Conservation (phyloP, 2,329 filamentous ascomycete genomes). For the Alternaria consortialis region DNA sequence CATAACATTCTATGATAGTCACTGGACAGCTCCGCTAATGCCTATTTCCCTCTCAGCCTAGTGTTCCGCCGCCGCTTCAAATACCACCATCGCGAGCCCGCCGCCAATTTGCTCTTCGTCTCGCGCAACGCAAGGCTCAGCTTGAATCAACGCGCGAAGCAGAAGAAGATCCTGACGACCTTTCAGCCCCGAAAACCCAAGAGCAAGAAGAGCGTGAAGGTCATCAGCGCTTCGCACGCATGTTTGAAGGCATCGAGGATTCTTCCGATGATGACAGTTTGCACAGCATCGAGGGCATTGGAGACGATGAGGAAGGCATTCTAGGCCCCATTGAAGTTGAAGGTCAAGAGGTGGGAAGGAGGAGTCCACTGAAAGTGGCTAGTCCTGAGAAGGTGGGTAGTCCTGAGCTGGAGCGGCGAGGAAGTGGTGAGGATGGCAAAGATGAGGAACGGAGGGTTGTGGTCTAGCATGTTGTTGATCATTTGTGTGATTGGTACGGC, state of each 20-base stretch:
- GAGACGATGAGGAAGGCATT: conserved; percentile 25
- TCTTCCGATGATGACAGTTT: conserved; percentile 39
- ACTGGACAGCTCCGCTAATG: conserved; percentile 45
- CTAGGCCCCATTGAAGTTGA: conserved; percentile 7
- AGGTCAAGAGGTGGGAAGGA: conserved; percentile 10
- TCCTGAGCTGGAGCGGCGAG: conserved; percentile 8
- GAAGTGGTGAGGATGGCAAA: background rate
- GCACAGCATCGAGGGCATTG: conserved; percentile 12
- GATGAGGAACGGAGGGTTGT: background rate
- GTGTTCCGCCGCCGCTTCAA: conserved; percentile 70
- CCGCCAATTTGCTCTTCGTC: conserved; percentile 85
- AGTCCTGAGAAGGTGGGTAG: conserved; percentile 13
- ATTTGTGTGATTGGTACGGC: background rate
- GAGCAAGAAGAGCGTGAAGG: conserved; percentile 45
- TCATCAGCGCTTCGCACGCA: conserved; percentile 43
- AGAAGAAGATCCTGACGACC: conserved; percentile 26
- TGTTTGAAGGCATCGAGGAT: conserved; percentile 49
- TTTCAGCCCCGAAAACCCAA: conserved; percentile 24
- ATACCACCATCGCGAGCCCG: conserved; percentile 86
- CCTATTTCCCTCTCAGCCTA: conserved; percentile 12
- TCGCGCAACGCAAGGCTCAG: conserved; percentile 64
- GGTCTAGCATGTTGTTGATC: conserved; percentile 7
- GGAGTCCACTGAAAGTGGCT: conserved; percentile 3
- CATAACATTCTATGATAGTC: background rate
- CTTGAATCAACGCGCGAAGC: conserved; percentile 37